phyloP scores from a whole-genome alignment of 306 rosid species.

The Canavalia gladiata region DNA sequence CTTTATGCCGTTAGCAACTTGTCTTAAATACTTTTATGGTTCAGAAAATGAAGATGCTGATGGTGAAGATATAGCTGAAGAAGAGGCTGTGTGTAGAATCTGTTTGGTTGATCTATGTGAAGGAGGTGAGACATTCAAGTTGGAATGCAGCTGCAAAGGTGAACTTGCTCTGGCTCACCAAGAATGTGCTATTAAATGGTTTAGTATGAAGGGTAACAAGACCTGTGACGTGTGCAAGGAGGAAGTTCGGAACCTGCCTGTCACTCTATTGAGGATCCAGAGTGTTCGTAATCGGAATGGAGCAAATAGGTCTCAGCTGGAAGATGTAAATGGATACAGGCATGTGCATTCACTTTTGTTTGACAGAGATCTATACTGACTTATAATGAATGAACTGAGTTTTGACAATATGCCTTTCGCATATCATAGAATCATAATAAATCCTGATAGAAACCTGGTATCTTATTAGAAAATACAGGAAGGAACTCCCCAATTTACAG shows the following conservation, averaged over 20 bases:
- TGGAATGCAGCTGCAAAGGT: conserved; percentile 99
- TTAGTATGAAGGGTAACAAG: conserved; percentile 95
- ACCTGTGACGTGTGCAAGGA: conserved; percentile 91
- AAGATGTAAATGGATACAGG: conserved; percentile 74
- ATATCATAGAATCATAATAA: conserved; percentile 34
- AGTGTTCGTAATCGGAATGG: conserved; percentile 72
- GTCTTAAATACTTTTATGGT: conserved; percentile 49
- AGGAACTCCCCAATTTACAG: background rate
- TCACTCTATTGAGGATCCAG: conserved; percentile 87
- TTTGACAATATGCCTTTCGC: background rate
- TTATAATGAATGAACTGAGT: conserved; percentile 24
- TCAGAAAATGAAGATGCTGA: conserved; percentile 65
- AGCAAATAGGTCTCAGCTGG: conserved; percentile 63
- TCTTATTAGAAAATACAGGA: background rate
- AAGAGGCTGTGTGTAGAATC: conserved; percentile 97
- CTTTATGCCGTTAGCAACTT: conserved; percentile 11
- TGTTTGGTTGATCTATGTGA: conserved; percentile 91
- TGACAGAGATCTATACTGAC: conserved; percentile 9
- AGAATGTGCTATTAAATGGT: conserved; percentile 98
- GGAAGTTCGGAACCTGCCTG: conserved; percentile 90
- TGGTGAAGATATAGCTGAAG: conserved; percentile 96
- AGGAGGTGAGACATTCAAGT: conserved; percentile 97
- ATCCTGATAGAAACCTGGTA: background rate
- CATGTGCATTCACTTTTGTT: conserved; percentile 46
- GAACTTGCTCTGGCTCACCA: conserved; percentile 98